A percentile compares a stretch with the other conserved stretches of the same genome.
Evolutionary conservation across 495 filamentous ascomycete genomes (phyloP).

Genomic region (Neurospora sp.): DNA sequence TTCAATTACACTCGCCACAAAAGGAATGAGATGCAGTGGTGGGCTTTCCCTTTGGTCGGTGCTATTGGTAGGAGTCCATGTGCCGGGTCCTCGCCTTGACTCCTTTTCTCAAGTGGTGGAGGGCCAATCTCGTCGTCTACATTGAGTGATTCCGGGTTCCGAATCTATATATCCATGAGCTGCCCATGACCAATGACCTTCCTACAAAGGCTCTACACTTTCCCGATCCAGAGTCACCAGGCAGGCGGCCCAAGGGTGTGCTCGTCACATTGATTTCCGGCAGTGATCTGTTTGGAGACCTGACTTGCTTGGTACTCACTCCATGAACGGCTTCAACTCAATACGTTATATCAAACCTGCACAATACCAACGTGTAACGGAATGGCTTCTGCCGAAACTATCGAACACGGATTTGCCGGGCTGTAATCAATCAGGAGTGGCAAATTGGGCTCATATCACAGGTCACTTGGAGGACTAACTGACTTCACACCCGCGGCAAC

Average conservation of each 20-base stretch:
- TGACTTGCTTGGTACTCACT: neutral
- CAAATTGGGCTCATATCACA: neutral
- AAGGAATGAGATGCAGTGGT: neutral
- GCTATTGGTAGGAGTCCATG: neutral
- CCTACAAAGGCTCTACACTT: neutral
- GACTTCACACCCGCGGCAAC: neutral
- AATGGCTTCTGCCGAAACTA: neutral
- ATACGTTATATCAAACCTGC: neutral
- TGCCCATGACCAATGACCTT: neutral
- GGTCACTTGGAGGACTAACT: neutral
- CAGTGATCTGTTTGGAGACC: neutral
- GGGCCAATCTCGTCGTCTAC: neutral
- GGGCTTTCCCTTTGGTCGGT: neutral
- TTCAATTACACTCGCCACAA: neutral
- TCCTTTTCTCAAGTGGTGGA: neutral
- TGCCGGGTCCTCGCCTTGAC: neutral
- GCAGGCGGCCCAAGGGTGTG: neutral
- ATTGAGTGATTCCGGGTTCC: neutral
- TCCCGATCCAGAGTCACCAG: neutral
- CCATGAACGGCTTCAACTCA: neutral
- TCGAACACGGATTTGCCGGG: neutral
- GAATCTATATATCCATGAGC: neutral
- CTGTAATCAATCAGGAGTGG: neutral
- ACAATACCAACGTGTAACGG: neutral
- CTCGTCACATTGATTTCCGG: neutral